These are phyloP conservation scores for Starmerella powellii DNA, from an alignment of 805 yeast species.

Conservation along the genomic window DNA sequence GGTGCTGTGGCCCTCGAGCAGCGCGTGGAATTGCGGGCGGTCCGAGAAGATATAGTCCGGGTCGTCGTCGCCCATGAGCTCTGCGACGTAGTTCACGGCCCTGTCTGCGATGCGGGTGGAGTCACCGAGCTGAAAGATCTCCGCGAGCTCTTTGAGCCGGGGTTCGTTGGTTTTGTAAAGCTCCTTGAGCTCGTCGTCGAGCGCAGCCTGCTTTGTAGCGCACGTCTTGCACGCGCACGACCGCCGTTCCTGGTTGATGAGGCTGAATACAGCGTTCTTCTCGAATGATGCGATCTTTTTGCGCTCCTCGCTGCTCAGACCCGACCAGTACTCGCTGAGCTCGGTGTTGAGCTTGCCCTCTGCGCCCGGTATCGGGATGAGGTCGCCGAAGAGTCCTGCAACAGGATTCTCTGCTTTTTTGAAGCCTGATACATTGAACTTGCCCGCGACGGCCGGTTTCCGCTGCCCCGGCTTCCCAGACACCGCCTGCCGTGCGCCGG, in stretches of 20 bases:
- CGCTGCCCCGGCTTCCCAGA: no score
- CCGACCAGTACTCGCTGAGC: conserved; percentile 51
- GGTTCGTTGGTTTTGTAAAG: conserved; percentile 56
- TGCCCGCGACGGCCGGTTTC: no score
- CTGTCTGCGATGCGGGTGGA: not conserved
- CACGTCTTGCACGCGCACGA: conserved; percentile 66
- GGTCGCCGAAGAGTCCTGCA: no score
- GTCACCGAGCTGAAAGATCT: not conserved
- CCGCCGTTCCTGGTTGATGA: conserved; percentile 46
- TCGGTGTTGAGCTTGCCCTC: no score
- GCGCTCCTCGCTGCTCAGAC: conserved; percentile 48
- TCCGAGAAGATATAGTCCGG: not conserved
- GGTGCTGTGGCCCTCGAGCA: not conserved
- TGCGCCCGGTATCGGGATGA: no score
- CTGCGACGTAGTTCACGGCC: not conserved
- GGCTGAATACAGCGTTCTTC: conserved; percentile 53
- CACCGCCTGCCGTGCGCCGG: no score
- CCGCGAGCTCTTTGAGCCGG: not conserved
- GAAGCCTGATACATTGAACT: no score
- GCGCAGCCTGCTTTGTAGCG: conserved; percentile 56
- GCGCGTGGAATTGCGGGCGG: not conserved
- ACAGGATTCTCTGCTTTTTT: no score
- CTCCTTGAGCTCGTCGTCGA: conserved; percentile 65
- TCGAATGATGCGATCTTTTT: conserved; percentile 51
- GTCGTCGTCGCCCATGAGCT: not conserved